Conservation (phyloP, 169 alveolate species). For the Miamiensis avidus region DNA sequence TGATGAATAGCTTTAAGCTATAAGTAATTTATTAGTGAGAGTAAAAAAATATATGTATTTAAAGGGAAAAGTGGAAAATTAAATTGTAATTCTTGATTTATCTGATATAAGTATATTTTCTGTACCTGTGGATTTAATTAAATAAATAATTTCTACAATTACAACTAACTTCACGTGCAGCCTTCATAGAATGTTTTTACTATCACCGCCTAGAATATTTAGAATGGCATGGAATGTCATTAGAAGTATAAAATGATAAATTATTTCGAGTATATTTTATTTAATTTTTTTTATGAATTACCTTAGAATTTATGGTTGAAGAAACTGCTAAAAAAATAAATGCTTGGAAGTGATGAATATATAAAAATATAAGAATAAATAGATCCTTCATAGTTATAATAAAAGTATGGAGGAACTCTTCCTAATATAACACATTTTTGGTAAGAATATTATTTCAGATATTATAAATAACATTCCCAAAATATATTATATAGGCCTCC, state of each 20-base stretch:
- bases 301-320: not conserved
- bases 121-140: not conserved
- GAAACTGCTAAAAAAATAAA: not conserved
- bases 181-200: not conserved
- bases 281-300: too few relatives aligned
- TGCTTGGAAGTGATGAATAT: not conserved
- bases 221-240: not conserved
- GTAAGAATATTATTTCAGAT: not conserved
- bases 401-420: not conserved
- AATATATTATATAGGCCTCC: not conserved
- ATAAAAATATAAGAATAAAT: not conserved
- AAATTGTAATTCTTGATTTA: not conserved
- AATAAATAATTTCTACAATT: too few relatives aligned
- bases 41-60: not conserved
- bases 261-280: too few relatives aligned
- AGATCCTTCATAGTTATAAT: not conserved
- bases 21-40: not conserved
- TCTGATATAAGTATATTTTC: not conserved
- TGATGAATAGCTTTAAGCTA: not conserved
- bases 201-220: not conserved
- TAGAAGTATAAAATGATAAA: not conserved
- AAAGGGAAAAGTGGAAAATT: not conserved
- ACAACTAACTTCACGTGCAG: not conserved
- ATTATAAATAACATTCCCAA: not conserved
- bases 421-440: not conserved